These are phyloP conservation scores for Metschnikowia henanensis DNA, from an alignment of 805 yeast species.

Conservation along the genomic window DNA sequence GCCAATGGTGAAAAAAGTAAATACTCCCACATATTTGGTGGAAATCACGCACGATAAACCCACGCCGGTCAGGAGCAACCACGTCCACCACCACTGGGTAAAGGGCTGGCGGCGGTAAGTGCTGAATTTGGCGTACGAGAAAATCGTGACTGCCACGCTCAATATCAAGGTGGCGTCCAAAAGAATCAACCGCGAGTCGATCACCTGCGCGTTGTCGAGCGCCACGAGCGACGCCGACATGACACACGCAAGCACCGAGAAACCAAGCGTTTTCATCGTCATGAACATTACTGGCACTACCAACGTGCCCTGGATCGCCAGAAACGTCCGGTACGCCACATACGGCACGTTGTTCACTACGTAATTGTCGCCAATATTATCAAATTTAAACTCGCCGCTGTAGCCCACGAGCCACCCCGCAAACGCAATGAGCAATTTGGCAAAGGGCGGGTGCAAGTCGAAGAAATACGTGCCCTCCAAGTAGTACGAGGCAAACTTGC, in stretches of 20 bases:
- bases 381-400: slow-evolving; percentile 90
- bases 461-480: slow-evolving; percentile 89
- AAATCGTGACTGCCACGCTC: slow-evolving; percentile 79
- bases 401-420: slow-evolving; percentile 90
- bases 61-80: slow-evolving; percentile 85
- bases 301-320: slow-evolving; percentile 78
- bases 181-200: slow-evolving; percentile 86
- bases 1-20: slow-evolving; percentile 88
- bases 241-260: slow-evolving; percentile 75
- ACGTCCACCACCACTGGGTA: slow-evolving; percentile 74
- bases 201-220: slow-evolving; percentile 87
- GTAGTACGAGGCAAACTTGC: slow-evolving; percentile 83
- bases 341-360: slow-evolving; percentile 81
- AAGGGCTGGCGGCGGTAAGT: slow-evolving; percentile 66
- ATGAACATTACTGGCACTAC: slow-evolving; percentile 82
- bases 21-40: slow-evolving; percentile 94
- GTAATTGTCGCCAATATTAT: slow-evolving; percentile 83
- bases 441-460: slow-evolving; percentile 98
- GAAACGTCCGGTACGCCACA: slow-evolving; percentile 74
- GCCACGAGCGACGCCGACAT: slow-evolving; percentile 74
- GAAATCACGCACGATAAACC: slow-evolving; percentile 89
- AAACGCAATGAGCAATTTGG: slow-evolving; percentile 86
- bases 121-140: slow-evolving; percentile 76
- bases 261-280: slow-evolving; percentile 84
- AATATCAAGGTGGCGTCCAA: slow-evolving; percentile 88